These are phyloP conservation scores for Monilinia laxa DNA, from an alignment of 2,329 filamentous ascomycete genomes.

Conservation along the genomic window DNA sequence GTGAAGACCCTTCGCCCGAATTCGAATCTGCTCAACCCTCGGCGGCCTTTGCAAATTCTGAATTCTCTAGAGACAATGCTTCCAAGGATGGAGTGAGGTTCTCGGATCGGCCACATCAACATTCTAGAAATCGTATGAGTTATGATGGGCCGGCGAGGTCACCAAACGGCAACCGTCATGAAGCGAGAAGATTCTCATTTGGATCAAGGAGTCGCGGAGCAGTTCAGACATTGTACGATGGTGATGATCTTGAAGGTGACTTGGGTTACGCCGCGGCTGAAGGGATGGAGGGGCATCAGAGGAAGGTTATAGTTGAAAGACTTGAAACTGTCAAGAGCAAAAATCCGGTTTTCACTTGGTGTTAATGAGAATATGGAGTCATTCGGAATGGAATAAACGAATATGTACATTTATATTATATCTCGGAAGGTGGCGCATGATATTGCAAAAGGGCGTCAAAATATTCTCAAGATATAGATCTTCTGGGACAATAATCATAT, in stretches of 20 bases:
- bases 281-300: constrained; percentile 85
- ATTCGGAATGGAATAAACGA: constrained; percentile 11
- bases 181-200: constrained; percentile 43
- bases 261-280: constrained; percentile 91
- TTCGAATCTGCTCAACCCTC: constrained; percentile 31
- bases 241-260: constrained; percentile 85
- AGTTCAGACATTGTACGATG: constrained; percentile 52
- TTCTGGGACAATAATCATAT: constrained; percentile 20
- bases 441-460: constrained; percentile 17
- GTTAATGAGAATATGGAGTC: constrained; percentile 51
- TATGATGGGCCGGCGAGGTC: constrained; percentile 40
- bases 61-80: constrained; percentile 22
- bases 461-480: constrained; percentile 21
- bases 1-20: constrained; percentile 32
- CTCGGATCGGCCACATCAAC: constrained; percentile 35
- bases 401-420: constrained; percentile 21
- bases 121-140: constrained; percentile 39
- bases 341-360: constrained; percentile 97
- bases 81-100: constrained; percentile 36
- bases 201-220: constrained; percentile 41
- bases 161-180: constrained; percentile 26
- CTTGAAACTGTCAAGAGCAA: constrained; percentile 93
- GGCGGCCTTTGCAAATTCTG: constrained; percentile 25
- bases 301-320: constrained; percentile 95
- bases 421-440: constrained; percentile 12